phyloP scores from a whole-genome alignment of 176 grass and related monocot genomes.

The bread wheat (Triticum aestivum) region DNA sequence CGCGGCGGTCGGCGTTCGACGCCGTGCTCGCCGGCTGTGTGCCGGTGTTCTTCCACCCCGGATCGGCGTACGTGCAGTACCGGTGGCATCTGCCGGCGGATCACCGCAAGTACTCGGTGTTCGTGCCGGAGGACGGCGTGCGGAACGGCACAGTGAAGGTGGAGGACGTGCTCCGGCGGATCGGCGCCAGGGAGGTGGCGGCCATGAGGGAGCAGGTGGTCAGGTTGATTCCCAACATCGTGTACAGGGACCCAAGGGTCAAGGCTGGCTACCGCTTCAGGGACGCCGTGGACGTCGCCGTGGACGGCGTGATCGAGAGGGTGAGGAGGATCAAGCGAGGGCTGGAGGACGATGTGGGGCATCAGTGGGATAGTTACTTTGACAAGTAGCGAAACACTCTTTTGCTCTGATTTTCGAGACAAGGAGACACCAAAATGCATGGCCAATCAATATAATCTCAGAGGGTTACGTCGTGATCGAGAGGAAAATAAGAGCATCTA shows the following conservation, averaged over 20 bases:
- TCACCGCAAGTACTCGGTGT: conserved; percentile 57
- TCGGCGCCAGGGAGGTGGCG: conserved; percentile 20
- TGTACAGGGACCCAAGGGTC: conserved; percentile 54
- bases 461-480: background rate
- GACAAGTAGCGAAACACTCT: background rate
- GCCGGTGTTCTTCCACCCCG: conserved; percentile 75
- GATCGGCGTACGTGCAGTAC: conserved; percentile 56
- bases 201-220: conserved; percentile 73
- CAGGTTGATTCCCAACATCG: conserved; percentile 53
- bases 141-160: conserved; percentile 47
- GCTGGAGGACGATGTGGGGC: background rate
- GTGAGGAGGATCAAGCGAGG: conserved; percentile 39
- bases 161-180: conserved; percentile 55
- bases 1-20: conserved; percentile 67
- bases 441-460: background rate
- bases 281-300: conserved; percentile 60
- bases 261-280: background rate
- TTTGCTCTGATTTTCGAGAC: background rate
- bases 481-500: no score
- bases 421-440: background rate
- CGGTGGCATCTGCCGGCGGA: conserved; percentile 53
- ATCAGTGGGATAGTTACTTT: conserved; percentile 43
- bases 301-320: conserved; percentile 48
- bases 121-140: conserved; percentile 56
- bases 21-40: conserved; percentile 65